A percentile compares a stretch with the other conserved stretches of the same genome.
phyloP scores from a whole-genome alignment of 2,329 filamentous ascomycete genomes.

The Ophidiomyces ophidiicola region DNA sequence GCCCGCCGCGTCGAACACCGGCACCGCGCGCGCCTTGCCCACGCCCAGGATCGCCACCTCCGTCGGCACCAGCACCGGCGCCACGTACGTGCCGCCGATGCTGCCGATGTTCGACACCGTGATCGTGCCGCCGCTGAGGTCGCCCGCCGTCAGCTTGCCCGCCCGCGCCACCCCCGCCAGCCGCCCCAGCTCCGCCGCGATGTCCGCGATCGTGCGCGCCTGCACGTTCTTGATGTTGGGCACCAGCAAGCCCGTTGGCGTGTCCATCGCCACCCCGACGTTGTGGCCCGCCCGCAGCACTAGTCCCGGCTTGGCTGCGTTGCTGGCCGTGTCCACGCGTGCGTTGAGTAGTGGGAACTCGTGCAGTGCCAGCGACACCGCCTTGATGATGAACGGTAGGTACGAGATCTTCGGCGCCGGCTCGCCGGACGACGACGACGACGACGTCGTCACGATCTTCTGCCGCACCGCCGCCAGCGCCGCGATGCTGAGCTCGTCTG shows the following conservation, averaged over 20 bases:
- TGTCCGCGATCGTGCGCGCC: conserved; percentile 59
- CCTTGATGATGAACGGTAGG: conserved; percentile 91
- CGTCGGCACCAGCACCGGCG: conserved; percentile 77
- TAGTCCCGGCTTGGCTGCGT: conserved; percentile 57
- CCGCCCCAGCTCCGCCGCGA: conserved; percentile 62
- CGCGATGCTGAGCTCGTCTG: conserved; percentile 76
- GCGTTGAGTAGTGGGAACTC: conserved; percentile 81
- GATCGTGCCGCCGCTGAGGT: conserved; percentile 79
- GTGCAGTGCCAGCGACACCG: conserved; percentile 71
- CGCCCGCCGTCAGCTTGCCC: conserved; percentile 62
- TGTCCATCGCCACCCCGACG: conserved; percentile 92
- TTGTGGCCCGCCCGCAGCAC: conserved; percentile 77
- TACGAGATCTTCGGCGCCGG: conserved; percentile 70
- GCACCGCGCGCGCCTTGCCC: conserved; percentile 66
- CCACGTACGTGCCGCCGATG: conserved; percentile 83
- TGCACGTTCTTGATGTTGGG: conserved; percentile 83
- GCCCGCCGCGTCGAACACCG: conserved; percentile 53
- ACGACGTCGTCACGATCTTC: too few species aligned
- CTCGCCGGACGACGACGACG: too few species aligned
- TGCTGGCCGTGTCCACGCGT: conserved; percentile 53
- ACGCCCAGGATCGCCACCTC: conserved; percentile 89
- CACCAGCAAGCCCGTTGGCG: conserved; percentile 73
- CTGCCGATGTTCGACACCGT: conserved; percentile 95
- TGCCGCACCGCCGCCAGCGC: conserved; percentile 58
- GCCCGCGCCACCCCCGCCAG: conserved; percentile 59